Percentiles rank a stretch among this genome's conserved stretches.
These are phyloP conservation scores for Amphicarpaea edgeworthii DNA, from an alignment of 306 rosid species.

Conservation along the genomic window DNA sequence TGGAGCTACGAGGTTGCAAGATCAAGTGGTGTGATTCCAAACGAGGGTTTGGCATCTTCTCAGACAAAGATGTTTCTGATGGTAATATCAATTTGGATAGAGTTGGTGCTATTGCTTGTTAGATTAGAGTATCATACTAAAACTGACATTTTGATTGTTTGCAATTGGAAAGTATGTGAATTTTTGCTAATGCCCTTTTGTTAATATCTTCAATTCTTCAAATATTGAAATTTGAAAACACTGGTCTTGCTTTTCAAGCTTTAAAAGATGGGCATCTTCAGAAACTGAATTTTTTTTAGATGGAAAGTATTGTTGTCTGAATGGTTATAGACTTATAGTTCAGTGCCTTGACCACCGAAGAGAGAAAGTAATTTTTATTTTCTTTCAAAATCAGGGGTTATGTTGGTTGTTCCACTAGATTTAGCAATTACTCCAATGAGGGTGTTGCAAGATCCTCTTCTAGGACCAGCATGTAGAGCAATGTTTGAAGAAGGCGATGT, in stretches of 20 bases:
- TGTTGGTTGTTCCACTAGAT: constrained; percentile 86
- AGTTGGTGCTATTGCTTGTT: constrained; percentile 25
- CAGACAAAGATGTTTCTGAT: constrained; percentile 64
- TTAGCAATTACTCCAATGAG: constrained; percentile 98
- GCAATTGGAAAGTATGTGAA: constrained; percentile 23
- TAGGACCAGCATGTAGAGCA: constrained; percentile 88
- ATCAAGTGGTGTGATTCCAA: constrained; percentile 78
- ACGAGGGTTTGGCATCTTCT: constrained; percentile 87
- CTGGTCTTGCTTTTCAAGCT: constrained; percentile 7
- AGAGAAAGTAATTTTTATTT: constrained; percentile 35
- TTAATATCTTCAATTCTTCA: constrained; percentile 7
- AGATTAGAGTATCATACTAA: not conserved
- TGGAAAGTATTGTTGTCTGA: constrained; percentile 3
- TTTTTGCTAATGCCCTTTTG: constrained; percentile 13
- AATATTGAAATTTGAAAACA: not conserved
- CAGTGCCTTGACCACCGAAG: constrained; percentile 10
- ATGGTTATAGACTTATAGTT: not conserved
- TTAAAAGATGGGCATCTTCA: not conserved
- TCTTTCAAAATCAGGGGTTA: constrained; percentile 61
- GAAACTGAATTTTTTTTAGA: not conserved
- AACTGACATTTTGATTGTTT: constrained; percentile 15
- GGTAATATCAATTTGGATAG: constrained; percentile 58
- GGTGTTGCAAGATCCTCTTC: constrained; percentile 90
- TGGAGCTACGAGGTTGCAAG: constrained; percentile 74
- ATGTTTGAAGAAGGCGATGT: constrained; percentile 94